A percentile compares a stretch with the other conserved stretches of the same genome.
These are phyloP conservation scores for Fimicolochytrium jonesii DNA, from an alignment of 192 early-diverging fungal genomes.

Conservation along the genomic window DNA sequence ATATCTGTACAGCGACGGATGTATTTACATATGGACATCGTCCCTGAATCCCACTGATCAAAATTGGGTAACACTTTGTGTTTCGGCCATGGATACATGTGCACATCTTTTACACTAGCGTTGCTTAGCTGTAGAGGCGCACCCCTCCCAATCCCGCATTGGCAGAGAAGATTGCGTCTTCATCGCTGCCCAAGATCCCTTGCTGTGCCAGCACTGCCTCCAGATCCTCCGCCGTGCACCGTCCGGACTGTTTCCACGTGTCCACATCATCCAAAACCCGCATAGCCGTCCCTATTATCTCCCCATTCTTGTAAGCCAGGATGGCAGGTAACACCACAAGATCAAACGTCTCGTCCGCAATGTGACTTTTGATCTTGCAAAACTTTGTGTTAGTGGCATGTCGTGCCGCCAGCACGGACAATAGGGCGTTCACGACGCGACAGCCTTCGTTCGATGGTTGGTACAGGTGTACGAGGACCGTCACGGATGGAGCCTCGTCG, in stretches of 20 bases:
- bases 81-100: no score
- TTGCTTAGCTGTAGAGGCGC: no score
- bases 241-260: conserved; percentile 30
- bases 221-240: conserved; percentile 41
- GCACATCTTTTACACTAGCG: no score
- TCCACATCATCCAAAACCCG: conserved; percentile 47
- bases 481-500: conserved; percentile 23
- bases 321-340: conserved; percentile 46
- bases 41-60: no score
- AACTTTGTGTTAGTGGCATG: conserved; percentile 77
- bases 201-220: conserved; percentile 35
- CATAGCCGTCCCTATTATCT: conserved; percentile 30
- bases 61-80: no score
- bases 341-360: conserved; percentile 51
- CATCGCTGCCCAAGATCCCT: conserved; percentile 19
- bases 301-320: conserved; percentile 42
- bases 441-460: conserved; percentile 42
- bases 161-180: no score
- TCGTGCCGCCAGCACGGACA: conserved; percentile 64
- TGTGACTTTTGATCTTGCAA: conserved; percentile 71
- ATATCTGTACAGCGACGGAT: no score
- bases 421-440: conserved; percentile 70
- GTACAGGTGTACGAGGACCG: conserved; percentile 51
- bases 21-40: no score
- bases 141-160: no score